Evolutionary conservation across 495 filamentous ascomycete species (phyloP), one percentile per base, ranked within the genome.

Genomic region (Penicillium coffeae): DNA sequence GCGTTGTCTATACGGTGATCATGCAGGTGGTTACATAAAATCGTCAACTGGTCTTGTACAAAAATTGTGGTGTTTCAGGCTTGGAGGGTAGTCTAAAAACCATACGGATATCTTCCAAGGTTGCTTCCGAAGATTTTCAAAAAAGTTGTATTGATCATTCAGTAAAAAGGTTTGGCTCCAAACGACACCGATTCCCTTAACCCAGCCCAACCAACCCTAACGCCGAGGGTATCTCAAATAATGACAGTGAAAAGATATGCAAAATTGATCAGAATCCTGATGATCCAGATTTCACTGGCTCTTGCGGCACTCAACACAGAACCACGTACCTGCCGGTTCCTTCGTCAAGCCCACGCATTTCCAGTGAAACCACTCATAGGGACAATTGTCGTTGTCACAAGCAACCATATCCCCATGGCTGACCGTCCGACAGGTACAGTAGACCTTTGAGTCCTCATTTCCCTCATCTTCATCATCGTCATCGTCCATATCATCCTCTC

Each of bases 351-450:
- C 88, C 42, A 97, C 91, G 62, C 93, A 98, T 52, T 77, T 84
- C 90, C 91, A 97, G 73, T 98, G 93, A 68, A 98, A 98, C 93
- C 93, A 98, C 71, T 97, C 92, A 65, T 83, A 93, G 19, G 86
- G 82, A 72, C 93, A 98, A 47, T 85, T 76, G 37, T 89, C 85
- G 55, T 97, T 96, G 70, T 98, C 93, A 68, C 93, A 98, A 3
- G 90, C 93, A 22, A 98, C 92, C 93, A 98, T 98, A 62, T 96
- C 88, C 34, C 93, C 93, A 71, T 87, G 92, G 65, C 88, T 94
- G 48, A 96, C 88, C 54, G 85, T 88, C 61, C 93, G 87, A 65
- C 93, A 98, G 20, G 85, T 79, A 69, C 93, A 98, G 66, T 98
- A 98, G 51, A 91, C 87, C 59, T 82, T 83, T 38, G 89, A 84